phyloP scores from a whole-genome alignment of 371 early-diverging fungal species.

The Circinella minor region DNA sequence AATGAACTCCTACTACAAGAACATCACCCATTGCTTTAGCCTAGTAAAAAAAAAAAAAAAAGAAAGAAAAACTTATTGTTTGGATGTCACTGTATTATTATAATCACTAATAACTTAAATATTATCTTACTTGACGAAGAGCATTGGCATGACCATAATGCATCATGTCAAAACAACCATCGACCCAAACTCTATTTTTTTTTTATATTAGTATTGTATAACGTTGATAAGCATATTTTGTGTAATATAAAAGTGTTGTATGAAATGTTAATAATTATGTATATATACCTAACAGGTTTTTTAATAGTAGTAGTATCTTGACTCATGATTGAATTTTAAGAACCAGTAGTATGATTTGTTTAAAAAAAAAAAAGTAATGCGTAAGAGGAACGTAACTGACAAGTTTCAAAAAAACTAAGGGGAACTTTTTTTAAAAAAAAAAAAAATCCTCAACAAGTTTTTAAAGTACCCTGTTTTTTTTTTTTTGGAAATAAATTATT shows the following conservation, averaged over 20 bases:
- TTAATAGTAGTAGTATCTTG: not conserved
- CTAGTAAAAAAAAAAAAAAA: conserved; percentile 42
- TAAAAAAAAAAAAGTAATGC: no score
- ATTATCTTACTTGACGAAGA: conserved; percentile 78
- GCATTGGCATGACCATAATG: conserved; percentile 97
- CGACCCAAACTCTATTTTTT: conserved; percentile 74
- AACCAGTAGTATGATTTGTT: no score
- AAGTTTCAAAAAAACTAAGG: no score
- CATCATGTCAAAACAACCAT: conserved; percentile 97
- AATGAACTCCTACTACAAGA: conserved; percentile 96
- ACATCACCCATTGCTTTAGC: conserved; percentile 92
- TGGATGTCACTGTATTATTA: no score
- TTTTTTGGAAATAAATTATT: no score
- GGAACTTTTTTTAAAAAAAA: no score
- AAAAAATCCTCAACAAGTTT: no score
- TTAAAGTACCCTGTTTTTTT: no score
- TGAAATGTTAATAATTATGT: not conserved
- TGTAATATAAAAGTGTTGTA: not conserved
- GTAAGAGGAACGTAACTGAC: no score
- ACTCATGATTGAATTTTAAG: not conserved
- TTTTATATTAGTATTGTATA: not conserved
- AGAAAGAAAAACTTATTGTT: not conserved
- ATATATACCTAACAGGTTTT: not conserved
- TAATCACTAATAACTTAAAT: not conserved
- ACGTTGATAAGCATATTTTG: no score